Base-by-base conservation (phyloP, 23 red algal genomes). In the Gracilaria caudata region DNA sequence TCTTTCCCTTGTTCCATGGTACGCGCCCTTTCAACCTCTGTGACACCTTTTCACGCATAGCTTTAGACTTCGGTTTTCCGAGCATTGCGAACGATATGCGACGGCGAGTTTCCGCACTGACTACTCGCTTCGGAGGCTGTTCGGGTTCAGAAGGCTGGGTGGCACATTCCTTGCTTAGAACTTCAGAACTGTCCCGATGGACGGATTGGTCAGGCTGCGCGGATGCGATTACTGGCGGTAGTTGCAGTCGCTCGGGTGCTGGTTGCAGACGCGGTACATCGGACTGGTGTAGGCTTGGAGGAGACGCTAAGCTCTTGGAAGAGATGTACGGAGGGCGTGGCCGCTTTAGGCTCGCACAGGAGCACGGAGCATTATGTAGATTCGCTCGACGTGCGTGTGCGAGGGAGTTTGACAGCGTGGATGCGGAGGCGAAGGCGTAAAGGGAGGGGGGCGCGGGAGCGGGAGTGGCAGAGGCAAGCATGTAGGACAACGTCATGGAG, bases 1-100 rank as follows among this genome's bases (percentile, higher is more conserved):
- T 98, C 80, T 98, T 93, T 0, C 95, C 95, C 53, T 93, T 98
- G 88, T 98, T 98, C 90, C 90, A 94, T 26, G 95, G 92, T 38
- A 85, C 64, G 25, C 78, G 87, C 16, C 95, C 95, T 30, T 90
- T 89, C 41, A 92, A 41, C 3, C 54, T 39, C 43, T 81, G 12
- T 17, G 90, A 94, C 36, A 98, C 80, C 53, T 93, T 94, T 37
- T 73, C 81, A 40, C 91, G 85, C 86, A 94, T 91, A 14, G 60
- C 95, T 11, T 53, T 79, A n/a, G 82, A 55, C 57, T 93, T 94
- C 40, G 41, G 79, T 26, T 65, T 61, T 24, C 95, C 95, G 5
- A 93, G 57, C 95, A 98, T 94, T 24, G 95, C 57, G 70, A 26
- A 82, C 21, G 89, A 80, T 12, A 98, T 98, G 66, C 86, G 93